These are phyloP conservation scores for Turritis glabra DNA, from an alignment of 345 rosid genomes.

Conservation along the genomic window DNA sequence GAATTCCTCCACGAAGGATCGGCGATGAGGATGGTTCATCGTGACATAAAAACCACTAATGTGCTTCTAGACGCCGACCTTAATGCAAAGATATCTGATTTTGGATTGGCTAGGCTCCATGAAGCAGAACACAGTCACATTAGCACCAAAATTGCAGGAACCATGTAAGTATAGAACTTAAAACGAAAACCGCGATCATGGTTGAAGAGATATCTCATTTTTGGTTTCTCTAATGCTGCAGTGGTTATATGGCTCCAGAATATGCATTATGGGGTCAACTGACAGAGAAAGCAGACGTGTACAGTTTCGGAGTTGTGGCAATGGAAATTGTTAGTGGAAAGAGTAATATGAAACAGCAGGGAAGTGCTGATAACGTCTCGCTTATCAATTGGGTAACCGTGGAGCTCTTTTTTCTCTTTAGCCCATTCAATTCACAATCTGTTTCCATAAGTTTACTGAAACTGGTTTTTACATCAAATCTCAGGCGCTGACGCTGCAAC, in stretches of 20 bases:
- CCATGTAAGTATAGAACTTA: constrained; percentile 43
- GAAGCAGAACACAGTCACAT: constrained; percentile 56
- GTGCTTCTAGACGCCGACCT: constrained; percentile 53
- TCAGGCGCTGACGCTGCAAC: constrained; percentile 39
- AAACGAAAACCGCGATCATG: background rate
- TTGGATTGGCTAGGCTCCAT: constrained; percentile 63
- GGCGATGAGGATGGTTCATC: constrained; percentile 53
- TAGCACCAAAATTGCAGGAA: constrained; percentile 66
- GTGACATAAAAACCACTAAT: constrained; percentile 66
- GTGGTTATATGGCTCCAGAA: constrained; percentile 50
- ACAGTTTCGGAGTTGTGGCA: constrained; percentile 50
- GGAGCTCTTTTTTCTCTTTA: background rate
- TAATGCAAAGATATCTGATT: constrained; percentile 69
- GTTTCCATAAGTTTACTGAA: background rate
- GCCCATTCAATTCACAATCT: background rate
- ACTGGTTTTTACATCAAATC: background rate
- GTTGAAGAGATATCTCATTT: background rate
- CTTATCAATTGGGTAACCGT: constrained; percentile 51
- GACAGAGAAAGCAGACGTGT: constrained; percentile 53
- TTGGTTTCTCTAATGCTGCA: constrained; percentile 12
- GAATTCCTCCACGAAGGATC: constrained; percentile 66
- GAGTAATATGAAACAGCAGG: constrained; percentile 24
- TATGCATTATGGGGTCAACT: constrained; percentile 49
- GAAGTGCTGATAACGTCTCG: constrained; percentile 17
- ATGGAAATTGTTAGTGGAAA: constrained; percentile 50